phyloP scores from a whole-genome alignment of 352 stramenopile species.

The Globisporangium spinosum region DNA sequence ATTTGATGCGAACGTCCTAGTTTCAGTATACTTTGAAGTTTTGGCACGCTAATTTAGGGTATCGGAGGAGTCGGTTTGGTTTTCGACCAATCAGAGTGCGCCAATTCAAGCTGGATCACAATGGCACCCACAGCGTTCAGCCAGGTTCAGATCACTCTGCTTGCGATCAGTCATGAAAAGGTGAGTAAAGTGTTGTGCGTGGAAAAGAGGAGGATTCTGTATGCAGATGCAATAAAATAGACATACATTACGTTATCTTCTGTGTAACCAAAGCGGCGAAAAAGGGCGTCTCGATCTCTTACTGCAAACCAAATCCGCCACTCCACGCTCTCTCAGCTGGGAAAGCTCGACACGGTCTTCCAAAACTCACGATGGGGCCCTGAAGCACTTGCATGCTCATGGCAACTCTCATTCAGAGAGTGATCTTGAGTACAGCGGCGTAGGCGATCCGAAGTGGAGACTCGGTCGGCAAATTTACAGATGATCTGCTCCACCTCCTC shows the following conservation, averaged over 20 bases:
- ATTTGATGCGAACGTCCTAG: no score
- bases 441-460: not conserved
- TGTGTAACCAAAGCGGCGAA: not conserved
- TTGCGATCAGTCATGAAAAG: no score
- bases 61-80: not conserved
- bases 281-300: not conserved
- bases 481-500: not conserved
- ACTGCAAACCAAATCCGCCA: not conserved
- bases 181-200: no score
- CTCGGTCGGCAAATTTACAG: not conserved
- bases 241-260: constrained; percentile 15
- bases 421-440: not conserved
- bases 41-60: not conserved
- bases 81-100: constrained; percentile 23
- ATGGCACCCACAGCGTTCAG: not conserved
- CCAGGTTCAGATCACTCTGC: not conserved
- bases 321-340: not conserved
- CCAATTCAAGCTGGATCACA: constrained; percentile 22
- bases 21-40: no score
- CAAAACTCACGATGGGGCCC: not conserved
- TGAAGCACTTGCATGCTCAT: not conserved
- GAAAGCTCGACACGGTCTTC: not conserved
- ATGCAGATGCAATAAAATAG: constrained; percentile 18
- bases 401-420: not conserved
- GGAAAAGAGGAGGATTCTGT: not conserved